A percentile compares a stretch with the other conserved stretches of the same genome.
Evolutionary conservation across 2,329 filamentous ascomycete species (phyloP).

Genomic region (Hypomyces perniciosus): DNA sequence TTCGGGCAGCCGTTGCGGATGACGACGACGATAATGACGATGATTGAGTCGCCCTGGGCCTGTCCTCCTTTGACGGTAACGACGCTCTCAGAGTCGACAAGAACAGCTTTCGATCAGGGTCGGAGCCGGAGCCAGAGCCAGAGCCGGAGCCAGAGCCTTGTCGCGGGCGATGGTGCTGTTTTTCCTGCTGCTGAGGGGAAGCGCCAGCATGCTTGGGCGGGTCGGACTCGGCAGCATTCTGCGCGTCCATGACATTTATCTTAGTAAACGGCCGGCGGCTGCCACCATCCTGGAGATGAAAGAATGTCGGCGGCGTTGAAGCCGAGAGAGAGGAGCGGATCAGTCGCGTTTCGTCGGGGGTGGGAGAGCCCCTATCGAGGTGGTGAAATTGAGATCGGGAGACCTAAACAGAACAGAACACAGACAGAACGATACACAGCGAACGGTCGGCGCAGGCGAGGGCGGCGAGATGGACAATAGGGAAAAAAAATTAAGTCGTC

Average conservation of each 20-base stretch:
- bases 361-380: constrained; percentile 6
- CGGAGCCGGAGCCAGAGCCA: constrained; percentile 7
- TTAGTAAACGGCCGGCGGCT: constrained; percentile 42
- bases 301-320: constrained; percentile 11
- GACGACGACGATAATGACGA: constrained; percentile 8
- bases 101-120: constrained; percentile 18
- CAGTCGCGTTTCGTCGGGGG: constrained; percentile 10
- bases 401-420: background rate
- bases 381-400: background rate
- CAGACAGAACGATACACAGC: background rate
- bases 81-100: constrained; percentile 10
- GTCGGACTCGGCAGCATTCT: constrained; percentile 59
- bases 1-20: constrained; percentile 12
- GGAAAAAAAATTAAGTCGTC: background rate
- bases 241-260: constrained; percentile 64
- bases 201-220: constrained; percentile 52
- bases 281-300: constrained; percentile 52
- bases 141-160: constrained; percentile 13
- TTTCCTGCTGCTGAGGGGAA: constrained; percentile 41
- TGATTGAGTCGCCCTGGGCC: constrained; percentile 6
- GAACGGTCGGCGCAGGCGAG: background rate
- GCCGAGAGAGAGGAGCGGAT: constrained; percentile 11
- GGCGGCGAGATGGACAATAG: background rate
- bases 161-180: constrained; percentile 11
- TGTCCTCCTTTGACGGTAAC: constrained; percentile 14